Conservation (phyloP, 192 early-diverging fungal genomes). For the Glomus cerebriforme region DNA sequence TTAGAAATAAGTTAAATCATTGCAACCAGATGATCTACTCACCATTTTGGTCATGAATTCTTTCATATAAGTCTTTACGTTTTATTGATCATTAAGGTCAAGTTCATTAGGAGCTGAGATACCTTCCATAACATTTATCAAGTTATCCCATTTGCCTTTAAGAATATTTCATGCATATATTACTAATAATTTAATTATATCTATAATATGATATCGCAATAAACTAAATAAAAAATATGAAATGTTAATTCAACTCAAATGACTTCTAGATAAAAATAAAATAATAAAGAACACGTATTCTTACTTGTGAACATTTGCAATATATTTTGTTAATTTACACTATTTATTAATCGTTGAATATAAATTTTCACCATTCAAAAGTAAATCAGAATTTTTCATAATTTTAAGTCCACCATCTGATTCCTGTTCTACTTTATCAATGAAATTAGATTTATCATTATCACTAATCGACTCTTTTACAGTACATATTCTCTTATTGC, state of each 20-base stretch:
- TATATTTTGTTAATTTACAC: slow-evolving; percentile 6
- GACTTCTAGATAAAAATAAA: not conserved
- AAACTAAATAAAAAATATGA: not conserved
- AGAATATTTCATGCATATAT: not conserved
- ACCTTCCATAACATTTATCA: not conserved
- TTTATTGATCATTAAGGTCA: not conserved
- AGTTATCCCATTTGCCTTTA: not conserved
- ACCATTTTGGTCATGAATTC: not conserved
- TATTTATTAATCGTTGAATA: not conserved
- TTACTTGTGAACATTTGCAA: slow-evolving; percentile 2
- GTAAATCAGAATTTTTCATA: not conserved
- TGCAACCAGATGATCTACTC: not conserved
- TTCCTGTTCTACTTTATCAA: too few species aligned
- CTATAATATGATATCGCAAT: not conserved
- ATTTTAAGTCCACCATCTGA: too few species aligned
- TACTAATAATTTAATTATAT: slow-evolving; percentile 3
- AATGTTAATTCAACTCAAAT: not conserved
- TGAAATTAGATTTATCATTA: too few species aligned
- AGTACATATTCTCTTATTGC: too few species aligned
- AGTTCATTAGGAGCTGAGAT: not conserved
- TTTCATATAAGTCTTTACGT: not conserved
- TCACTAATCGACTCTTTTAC: too few species aligned
- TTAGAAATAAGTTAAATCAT: slow-evolving; percentile 2
- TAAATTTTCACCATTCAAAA: not conserved
- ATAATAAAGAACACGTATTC: not conserved